Percentiles rank a stretch among this genome's conserved stretches.
These are phyloP conservation scores for Rhizophagus clarus DNA, from an alignment of 192 early-diverging fungal species.

Conservation along the genomic window DNA sequence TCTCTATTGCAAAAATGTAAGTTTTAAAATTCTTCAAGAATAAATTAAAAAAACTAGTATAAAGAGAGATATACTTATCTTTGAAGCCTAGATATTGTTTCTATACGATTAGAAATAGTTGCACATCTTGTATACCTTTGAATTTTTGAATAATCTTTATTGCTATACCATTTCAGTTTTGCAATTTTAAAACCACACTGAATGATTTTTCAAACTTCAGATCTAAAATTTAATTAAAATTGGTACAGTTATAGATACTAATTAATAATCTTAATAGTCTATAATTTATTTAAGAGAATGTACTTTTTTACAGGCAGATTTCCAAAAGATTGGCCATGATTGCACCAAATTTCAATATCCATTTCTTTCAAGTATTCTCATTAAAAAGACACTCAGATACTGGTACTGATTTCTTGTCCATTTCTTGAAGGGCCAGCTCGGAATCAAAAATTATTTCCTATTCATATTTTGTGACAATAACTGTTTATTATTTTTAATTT, in stretches of 20 bases:
- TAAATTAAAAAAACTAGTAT: neutral
- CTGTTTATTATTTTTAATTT: neutral
- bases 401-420: too few relatives aligned
- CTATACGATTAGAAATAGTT: neutral
- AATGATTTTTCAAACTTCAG: constrained; percentile 9
- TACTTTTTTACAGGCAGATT: too few relatives aligned
- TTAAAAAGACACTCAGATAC: too few relatives aligned
- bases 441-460: neutral
- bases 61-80: constrained; percentile 3
- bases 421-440: constrained; percentile 1
- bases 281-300: too few relatives aligned
- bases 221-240: neutral
- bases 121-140: constrained; percentile 1
- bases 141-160: neutral
- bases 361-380: neutral
- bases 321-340: too few relatives aligned
- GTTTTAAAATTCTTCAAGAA: neutral
- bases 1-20: constrained; percentile 19
- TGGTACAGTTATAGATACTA: too few relatives aligned
- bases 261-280: too few relatives aligned
- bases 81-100: neutral
- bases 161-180: constrained; percentile 5
- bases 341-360: neutral
- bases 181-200: constrained; percentile 21
- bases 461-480: neutral